Conservation (phyloP, 2,329 filamentous ascomycete species). For the Biscogniauxia sp. region DNA sequence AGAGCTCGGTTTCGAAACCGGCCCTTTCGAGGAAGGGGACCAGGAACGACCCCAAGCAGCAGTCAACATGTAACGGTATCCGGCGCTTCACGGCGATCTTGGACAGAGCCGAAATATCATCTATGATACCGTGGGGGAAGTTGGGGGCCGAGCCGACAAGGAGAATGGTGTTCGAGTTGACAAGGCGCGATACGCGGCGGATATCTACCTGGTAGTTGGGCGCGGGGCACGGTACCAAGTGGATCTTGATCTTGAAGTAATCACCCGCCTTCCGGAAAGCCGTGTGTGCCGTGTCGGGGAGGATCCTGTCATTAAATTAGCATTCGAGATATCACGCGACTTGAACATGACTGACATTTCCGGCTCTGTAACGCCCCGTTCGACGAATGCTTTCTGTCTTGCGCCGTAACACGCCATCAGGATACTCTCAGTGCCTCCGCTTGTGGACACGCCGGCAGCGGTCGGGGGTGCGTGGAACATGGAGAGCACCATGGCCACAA, state of each 20-base stretch:
- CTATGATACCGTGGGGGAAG: constrained; percentile 97
- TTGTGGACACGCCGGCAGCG: constrained; percentile 84
- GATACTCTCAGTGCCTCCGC: constrained; percentile 94
- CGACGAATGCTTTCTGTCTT: constrained; percentile 80
- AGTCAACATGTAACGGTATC: constrained; percentile 92
- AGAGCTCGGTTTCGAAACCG: constrained; percentile 84
- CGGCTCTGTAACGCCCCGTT: constrained; percentile 85
- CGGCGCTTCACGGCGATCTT: constrained; percentile 76
- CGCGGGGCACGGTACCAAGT: constrained; percentile 82
- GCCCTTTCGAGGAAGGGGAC: constrained; percentile 88
- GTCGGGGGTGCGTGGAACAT: constrained; percentile 88
- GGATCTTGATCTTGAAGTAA: constrained; percentile 96
- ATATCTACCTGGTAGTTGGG: constrained; percentile 83
- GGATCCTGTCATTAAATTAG: constrained; percentile 59
- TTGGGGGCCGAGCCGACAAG: constrained; percentile 95
- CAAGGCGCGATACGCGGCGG: constrained; percentile 72
- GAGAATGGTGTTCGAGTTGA: constrained; percentile 92
- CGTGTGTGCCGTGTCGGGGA: constrained; percentile 91
- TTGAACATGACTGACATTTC: constrained; percentile 69
- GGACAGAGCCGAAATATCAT: constrained; percentile 85
- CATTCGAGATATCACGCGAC: neutral
- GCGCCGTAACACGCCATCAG: constrained; percentile 92
- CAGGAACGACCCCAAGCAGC: constrained; percentile 94
- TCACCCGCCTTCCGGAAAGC: constrained; percentile 93
- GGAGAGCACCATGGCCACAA: constrained; percentile 90